Evolutionary conservation across 2,329 filamentous ascomycete genomes (phyloP).

Genomic region (Verticillium alfalfae): DNA sequence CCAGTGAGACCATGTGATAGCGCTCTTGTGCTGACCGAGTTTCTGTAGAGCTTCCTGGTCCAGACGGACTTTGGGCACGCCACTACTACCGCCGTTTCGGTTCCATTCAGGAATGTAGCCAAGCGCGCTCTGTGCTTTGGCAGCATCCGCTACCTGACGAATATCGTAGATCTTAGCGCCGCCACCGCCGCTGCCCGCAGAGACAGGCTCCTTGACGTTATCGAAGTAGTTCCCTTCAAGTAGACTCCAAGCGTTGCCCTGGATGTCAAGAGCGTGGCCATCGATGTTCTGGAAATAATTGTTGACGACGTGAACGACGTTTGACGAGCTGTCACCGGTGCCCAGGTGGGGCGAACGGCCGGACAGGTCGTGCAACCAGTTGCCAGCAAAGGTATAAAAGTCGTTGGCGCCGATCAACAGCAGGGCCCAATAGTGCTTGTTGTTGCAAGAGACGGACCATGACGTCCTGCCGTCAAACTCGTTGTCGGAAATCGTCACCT

Average conservation of each 20-base stretch:
- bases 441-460: conserved; percentile 22
- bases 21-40: conserved; percentile 12
- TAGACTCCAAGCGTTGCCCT: conserved; percentile 23
- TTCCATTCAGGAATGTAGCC: conserved; percentile 19
- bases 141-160: conserved; percentile 17
- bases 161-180: conserved; percentile 18
- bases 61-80: conserved; percentile 7
- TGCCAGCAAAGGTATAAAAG: conserved; percentile 28
- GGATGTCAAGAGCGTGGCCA: conserved; percentile 45
- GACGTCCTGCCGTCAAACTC: conserved; percentile 30
- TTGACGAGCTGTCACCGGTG: conserved; percentile 9
- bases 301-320: conserved; percentile 19
- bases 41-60: conserved; percentile 9
- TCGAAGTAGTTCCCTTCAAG: conserved; percentile 20
- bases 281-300: conserved; percentile 21
- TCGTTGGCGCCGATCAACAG: conserved; percentile 22
- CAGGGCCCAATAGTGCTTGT: conserved; percentile 25
- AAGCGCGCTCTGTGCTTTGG: conserved; percentile 7
- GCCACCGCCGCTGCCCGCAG: conserved; percentile 15
- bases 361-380: conserved; percentile 20
- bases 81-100: conserved; percentile 8
- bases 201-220: conserved; percentile 23
- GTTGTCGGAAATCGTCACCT: conserved; percentile 29
- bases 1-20: conserved; percentile 14
- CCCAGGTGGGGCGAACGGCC: conserved; percentile 23